Evolutionary conservation across 495 filamentous ascomycete species (phyloP).

Genomic region (Penicillium diatomitis): DNA sequence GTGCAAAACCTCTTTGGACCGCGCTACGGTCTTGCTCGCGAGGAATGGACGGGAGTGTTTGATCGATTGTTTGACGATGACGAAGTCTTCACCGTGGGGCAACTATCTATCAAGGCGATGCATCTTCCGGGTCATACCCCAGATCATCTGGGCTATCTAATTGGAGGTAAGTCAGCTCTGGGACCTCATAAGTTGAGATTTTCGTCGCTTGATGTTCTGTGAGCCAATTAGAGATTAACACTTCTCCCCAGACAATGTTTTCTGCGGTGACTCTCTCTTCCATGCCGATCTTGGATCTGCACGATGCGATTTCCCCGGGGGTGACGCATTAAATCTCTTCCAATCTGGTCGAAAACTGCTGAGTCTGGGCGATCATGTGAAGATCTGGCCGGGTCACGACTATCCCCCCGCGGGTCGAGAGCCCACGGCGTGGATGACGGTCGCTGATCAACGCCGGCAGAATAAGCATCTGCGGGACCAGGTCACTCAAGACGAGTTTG

Average conservation of each 20-base stretch:
- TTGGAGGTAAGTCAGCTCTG: conserved; percentile 29
- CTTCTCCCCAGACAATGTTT: conserved; percentile 37
- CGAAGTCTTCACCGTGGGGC: conserved; percentile 41
- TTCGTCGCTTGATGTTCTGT: no score
- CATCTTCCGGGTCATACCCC: conserved; percentile 55
- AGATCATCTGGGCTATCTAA: conserved; percentile 50
- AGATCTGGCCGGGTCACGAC: conserved; percentile 44
- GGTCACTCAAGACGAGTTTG: conserved; percentile 37
- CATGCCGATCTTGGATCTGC: conserved; percentile 50
- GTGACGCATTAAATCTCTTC: conserved; percentile 37
- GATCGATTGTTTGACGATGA: conserved; percentile 46
- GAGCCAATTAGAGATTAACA: not conserved
- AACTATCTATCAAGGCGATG: conserved; percentile 34
- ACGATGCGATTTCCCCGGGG: conserved; percentile 52
- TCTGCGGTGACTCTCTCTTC: conserved; percentile 54
- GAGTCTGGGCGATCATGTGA: conserved; percentile 30
- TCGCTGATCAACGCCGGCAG: conserved; percentile 35
- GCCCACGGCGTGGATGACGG: conserved; percentile 38
- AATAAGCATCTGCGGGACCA: conserved; percentile 47
- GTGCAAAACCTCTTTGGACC: conserved; percentile 42
- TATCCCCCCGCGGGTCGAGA: conserved; percentile 31
- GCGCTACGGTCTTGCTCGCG: conserved; percentile 33
- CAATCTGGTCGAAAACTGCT: conserved; percentile 39
- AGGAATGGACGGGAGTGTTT: conserved; percentile 39
- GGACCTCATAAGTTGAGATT: not conserved